Base-by-base conservation (phyloP, 495 filamentous ascomycete species). In the Xylaria venustula region DNA sequence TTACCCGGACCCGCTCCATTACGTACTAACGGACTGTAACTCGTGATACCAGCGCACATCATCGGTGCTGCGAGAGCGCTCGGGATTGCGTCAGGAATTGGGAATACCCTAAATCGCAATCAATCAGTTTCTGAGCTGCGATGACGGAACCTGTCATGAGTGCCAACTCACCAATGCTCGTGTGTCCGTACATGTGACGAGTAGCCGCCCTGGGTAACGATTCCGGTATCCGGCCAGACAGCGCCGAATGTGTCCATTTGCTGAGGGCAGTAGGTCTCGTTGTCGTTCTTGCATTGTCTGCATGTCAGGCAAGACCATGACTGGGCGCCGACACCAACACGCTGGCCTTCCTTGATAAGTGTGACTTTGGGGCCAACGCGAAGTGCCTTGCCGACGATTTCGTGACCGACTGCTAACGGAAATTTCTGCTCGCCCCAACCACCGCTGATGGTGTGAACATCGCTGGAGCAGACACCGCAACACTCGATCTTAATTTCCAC, bases 31-130 rank as follows among this genome's bases (percentile, higher is more conserved):
- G 91, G 91, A 34, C 84, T 87, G 75, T 87, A 96, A 28, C 85
- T 86, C 1, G 93, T 96, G 30, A 95, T 74, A 45, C 92, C 92
- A 34, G 90, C 92, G 71, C 92, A 96, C 67, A 96, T 81, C 90
- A 96, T 95, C 1, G 90, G 92, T 14, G 92, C 92, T 1, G 88
- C 90, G 30, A 85, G 68, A 42, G 80, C 80, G 64, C 78, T 86
- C 20, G 85, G 73, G 44, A 96, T 83, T 5, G 78, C 81, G 17
- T 90, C 87, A 17, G 93, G 92, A 60, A 97, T 93, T 23, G 86
- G 87, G 77, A 93, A 93, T 23, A 83, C 81, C 75, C 76, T 79
- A 44, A n/a, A n/a, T 25, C 5, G 20, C 46, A 26, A 25, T 60
- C n/a, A 60, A 56, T 23, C 12, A 49, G 42, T 11, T 22, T 14